Conservation (phyloP, 2,329 filamentous ascomycete genomes). For the Ophiognomonia clavigignenti-juglandacearum region DNA sequence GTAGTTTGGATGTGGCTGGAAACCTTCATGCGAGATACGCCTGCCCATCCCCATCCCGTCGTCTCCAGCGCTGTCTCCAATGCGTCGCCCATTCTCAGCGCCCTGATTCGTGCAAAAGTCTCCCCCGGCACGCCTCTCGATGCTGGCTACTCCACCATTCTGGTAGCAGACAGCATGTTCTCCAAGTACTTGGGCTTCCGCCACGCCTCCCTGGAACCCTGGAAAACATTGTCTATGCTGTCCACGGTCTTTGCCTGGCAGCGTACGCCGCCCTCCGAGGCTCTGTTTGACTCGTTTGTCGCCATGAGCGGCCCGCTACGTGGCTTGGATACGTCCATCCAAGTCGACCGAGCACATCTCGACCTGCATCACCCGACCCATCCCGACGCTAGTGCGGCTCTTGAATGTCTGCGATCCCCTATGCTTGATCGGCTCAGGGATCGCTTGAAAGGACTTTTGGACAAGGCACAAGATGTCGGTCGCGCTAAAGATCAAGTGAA, state of each 20-base stretch:
- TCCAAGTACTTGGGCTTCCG: conserved; percentile 29
- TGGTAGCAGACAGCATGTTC: conserved; percentile 41
- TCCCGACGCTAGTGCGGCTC: conserved; percentile 41
- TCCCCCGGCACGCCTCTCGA: conserved; percentile 37
- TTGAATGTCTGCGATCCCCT: conserved; percentile 26
- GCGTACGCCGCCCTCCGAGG: conserved; percentile 38
- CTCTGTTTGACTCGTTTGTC: conserved; percentile 49
- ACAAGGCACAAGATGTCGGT: conserved; percentile 21
- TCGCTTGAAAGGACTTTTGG: too few relatives aligned
- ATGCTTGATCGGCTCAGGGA: conserved; percentile 19
- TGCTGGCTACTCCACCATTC: conserved; percentile 42
- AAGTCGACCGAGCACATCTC: conserved; percentile 48
- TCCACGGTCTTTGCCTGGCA: conserved; percentile 47
- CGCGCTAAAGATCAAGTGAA: conserved; percentile 12
- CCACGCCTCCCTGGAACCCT: conserved; percentile 35
- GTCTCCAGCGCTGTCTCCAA: neutral
- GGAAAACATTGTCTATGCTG: conserved; percentile 44
- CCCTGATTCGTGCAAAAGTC: conserved; percentile 32
- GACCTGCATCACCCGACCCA: conserved; percentile 49
- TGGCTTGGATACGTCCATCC: conserved; percentile 30
- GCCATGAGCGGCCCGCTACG: conserved; percentile 32
- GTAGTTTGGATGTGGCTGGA: conserved; percentile 50
- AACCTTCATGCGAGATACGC: conserved; percentile 30
- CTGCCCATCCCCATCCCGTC: too few relatives aligned
- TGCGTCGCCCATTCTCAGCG: conserved; percentile 33